Conservation (phyloP, 495 filamentous ascomycete species). For the Daldinia loculata region DNA sequence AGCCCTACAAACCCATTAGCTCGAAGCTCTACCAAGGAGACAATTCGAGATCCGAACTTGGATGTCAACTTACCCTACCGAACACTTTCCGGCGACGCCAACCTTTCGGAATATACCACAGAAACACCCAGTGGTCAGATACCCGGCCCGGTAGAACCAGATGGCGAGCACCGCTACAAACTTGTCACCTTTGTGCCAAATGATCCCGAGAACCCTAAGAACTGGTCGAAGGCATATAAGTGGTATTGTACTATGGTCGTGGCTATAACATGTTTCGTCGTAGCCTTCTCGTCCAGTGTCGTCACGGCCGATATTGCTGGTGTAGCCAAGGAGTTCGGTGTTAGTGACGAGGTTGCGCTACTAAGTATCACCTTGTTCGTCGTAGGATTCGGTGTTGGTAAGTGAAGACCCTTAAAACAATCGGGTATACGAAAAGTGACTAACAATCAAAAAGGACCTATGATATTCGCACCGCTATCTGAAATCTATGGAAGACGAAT, state of each 20-base stretch:
- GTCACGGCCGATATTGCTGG: slow-evolving; percentile 74
- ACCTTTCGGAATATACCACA: slow-evolving; percentile 69
- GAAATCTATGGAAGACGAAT: slow-evolving; percentile 74
- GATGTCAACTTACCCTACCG: slow-evolving; percentile 69
- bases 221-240: slow-evolving; percentile 69
- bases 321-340: slow-evolving; percentile 66
- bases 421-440: slow-evolving; percentile 11
- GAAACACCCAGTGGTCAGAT: slow-evolving; percentile 70
- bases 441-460: slow-evolving; percentile 62
- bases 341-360: slow-evolving; percentile 72
- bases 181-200: slow-evolving; percentile 74
- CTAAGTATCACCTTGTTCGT: slow-evolving; percentile 78
- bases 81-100: slow-evolving; percentile 65
- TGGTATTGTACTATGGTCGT: slow-evolving; percentile 77
- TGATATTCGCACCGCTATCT: slow-evolving; percentile 80
- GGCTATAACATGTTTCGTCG: slow-evolving; percentile 69
- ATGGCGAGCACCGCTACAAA: slow-evolving; percentile 67
- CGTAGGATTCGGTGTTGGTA: slow-evolving; percentile 78
- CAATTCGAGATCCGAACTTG: slow-evolving; percentile 33
- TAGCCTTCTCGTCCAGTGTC: slow-evolving; percentile 69
- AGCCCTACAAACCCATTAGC: slow-evolving; percentile 24
- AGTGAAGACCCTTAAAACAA: slow-evolving; percentile 43
- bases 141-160: slow-evolving; percentile 63
- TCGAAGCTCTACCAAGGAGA: slow-evolving; percentile 32
- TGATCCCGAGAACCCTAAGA: slow-evolving; percentile 75